Conservation (phyloP, 495 filamentous ascomycete species). For the Oidiodendron maius region DNA sequence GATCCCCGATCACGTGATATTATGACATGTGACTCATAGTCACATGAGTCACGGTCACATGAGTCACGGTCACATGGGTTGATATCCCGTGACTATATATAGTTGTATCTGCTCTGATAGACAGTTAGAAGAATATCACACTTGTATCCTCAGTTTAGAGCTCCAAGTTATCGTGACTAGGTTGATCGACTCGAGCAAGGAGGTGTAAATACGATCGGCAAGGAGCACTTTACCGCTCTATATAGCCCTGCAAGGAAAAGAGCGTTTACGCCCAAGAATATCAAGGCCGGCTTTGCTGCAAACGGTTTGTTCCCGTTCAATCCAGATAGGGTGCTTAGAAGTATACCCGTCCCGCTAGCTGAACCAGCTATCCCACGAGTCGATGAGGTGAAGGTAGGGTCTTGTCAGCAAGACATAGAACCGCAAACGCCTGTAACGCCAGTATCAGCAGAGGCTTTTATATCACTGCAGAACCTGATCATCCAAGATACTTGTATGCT, state of each 20-base stretch:
- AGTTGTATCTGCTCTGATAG: no score
- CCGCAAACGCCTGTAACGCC: no score
- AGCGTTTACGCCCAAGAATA: conserved; percentile 28
- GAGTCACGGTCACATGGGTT: no score
- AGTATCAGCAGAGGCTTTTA: no score
- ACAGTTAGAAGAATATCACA: not conserved
- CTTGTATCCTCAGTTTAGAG: not conserved
- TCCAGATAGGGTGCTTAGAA: conserved; percentile 26
- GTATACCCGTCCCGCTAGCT: conserved; percentile 16
- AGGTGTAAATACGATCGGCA: conserved; percentile 19
- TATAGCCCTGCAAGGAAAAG: no score
- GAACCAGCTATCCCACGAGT: conserved; percentile 18
- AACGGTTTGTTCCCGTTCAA: conserved; percentile 29
- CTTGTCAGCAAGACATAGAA: conserved; percentile 14
- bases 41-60: no score
- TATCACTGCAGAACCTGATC: conserved; percentile 24
- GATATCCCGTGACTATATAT: no score
- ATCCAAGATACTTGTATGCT: conserved; percentile 22
- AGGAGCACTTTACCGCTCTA: no score
- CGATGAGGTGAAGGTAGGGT: conserved; percentile 7
- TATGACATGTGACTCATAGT: no score
- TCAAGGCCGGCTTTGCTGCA: conserved; percentile 24
- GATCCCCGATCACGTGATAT: no score
- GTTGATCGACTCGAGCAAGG: not conserved
- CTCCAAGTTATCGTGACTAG: not conserved